Conservation (phyloP, 2,329 filamentous ascomycete genomes). For the Rhytidhysteron rufulum region DNA sequence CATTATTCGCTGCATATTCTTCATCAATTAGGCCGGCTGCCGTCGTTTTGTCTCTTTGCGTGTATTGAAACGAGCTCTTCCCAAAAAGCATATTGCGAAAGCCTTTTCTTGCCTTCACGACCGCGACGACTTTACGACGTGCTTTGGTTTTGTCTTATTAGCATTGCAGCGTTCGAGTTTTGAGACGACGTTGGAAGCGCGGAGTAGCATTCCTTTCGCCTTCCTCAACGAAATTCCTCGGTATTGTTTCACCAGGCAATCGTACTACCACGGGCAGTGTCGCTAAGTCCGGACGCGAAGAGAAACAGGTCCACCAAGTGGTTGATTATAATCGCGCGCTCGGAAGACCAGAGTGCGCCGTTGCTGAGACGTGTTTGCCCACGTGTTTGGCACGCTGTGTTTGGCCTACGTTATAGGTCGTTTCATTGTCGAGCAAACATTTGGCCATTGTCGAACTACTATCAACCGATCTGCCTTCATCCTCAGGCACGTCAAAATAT, state of each 20-base stretch:
- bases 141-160: constrained; percentile 32
- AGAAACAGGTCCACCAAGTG: constrained; percentile 6
- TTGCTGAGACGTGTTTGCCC: constrained; percentile 24
- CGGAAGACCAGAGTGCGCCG: constrained; percentile 4
- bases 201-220: constrained; percentile 13
- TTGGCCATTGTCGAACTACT: constrained; percentile 12
- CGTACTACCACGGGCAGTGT: constrained; percentile 14
- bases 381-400: constrained; percentile 24
- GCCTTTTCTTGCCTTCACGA: constrained; percentile 30
- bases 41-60: constrained; percentile 23
- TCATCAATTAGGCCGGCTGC: constrained; percentile 19
- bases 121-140: constrained; percentile 39
- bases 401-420: constrained; percentile 19
- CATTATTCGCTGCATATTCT: constrained; percentile 18
- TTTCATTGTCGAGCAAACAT: constrained; percentile 24
- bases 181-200: constrained; percentile 9
- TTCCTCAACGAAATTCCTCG: constrained; percentile 13
- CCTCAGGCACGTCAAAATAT: constrained; percentile 17
- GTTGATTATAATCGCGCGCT: constrained; percentile 7
- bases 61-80: constrained; percentile 23
- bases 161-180: constrained; percentile 38
- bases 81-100: constrained; percentile 26
- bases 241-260: constrained; percentile 19
- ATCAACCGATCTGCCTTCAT: constrained; percentile 20
- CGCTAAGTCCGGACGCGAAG: constrained; percentile 14